Evolutionary conservation across 257 asterid genomes (phyloP), one percentile per base, ranked within the genome.

Genomic region (Salvia miltiorrhiza): DNA sequence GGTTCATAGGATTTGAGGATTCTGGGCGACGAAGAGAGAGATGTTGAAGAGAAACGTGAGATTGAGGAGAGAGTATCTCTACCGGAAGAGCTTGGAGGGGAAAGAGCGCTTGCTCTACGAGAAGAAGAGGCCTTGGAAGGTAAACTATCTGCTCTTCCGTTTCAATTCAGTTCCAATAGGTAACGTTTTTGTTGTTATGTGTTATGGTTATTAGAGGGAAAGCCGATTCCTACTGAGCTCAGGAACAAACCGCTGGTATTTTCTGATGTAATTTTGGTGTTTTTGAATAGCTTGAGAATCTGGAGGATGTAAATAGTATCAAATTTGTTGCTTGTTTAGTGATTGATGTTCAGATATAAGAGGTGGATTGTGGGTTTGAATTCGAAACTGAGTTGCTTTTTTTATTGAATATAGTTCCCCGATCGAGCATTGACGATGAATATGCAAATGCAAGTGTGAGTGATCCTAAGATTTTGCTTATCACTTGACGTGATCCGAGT

Each of bases 161-260:
- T 62, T 40, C 53, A 20, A 2, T 9, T 62, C n/a, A 40, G 2
- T 40, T 40, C 14, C 41, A 13, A 1, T 41, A 6, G 20, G 0
- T 63, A 6, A 41, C 28, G 8, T 32, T 26, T 41, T 5, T 45
- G 16, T 77, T 49, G 16, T 52, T n/a, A n/a, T 63, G 4, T 71
- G 37, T 60, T 55, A 41, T 30, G 44, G 17, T 16, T 3, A 56
- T 57, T 75, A 90, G 99, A 88, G 92, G 97, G 96, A 55, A 93
- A 90, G 73, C 96, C 99, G 7, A 93, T 93, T 70, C 99, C 99
- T 10, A 93, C 97, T 49, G 99, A 93, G 88, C 96, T 93, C 65
- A 80, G 96, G 65, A 90, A 54, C 73, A 87, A 9, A 90, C 97
- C 9, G 90, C 97, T 30, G 84, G 99, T 93, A 78, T 12, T 3